phyloP scores from a whole-genome alignment of 106 monocot genomes.

The Apostasia shenzhenica region DNA sequence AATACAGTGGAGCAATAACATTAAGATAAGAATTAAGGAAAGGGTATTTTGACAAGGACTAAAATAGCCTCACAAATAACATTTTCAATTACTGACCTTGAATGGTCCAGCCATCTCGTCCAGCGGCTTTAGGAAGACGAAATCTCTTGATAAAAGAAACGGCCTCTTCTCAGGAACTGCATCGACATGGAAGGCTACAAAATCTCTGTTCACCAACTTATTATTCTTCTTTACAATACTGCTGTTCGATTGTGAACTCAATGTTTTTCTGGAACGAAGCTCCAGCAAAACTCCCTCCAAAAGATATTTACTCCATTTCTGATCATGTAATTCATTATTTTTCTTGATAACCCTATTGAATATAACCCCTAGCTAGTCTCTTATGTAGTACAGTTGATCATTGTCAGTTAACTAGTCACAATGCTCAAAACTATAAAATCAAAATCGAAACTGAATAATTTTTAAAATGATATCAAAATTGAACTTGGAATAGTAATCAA shows the following conservation, averaged over 20 bases:
- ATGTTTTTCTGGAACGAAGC: neutral
- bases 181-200: constrained; percentile 25
- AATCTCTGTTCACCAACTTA: neutral
- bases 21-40: neutral
- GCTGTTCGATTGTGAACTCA: neutral
- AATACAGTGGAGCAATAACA: too few relatives aligned
- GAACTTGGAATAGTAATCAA: neutral
- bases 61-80: too few relatives aligned
- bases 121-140: constrained; percentile 8
- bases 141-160: constrained; percentile 28
- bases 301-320: constrained; percentile 29
- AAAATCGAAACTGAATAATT: neutral
- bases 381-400: too few relatives aligned
- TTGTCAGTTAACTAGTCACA: neutral
- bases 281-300: constrained; percentile 13
- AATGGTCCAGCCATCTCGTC: constrained; percentile 1
- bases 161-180: constrained; percentile 28
- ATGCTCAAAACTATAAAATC: neutral
- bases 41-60: too few relatives aligned
- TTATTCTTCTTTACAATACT: neutral
- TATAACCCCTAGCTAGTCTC: neutral
- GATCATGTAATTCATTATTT: neutral
- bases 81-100: constrained; percentile 6
- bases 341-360: neutral
- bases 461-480: neutral